Base-by-base conservation (phyloP, 176 grass and related monocot species). In the Hsuehochloa calcarea region DNA sequence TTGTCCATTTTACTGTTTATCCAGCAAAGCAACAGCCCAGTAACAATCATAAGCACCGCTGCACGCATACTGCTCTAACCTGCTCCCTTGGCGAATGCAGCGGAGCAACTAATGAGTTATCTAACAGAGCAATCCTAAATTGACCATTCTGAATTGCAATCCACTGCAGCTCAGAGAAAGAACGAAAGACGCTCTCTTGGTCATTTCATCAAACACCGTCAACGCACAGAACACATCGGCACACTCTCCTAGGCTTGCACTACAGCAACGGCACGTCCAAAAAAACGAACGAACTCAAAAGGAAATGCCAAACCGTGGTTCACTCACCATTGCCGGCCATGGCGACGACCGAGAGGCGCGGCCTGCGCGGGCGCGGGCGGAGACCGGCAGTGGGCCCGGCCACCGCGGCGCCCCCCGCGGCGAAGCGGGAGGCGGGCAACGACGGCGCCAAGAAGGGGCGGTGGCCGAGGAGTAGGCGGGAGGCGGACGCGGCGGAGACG, bases 291-390 rank as follows among this genome's bases (percentile, higher is more conserved):
- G 8, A 23, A 11, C 41, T 23, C 68, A 35, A 26, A n/a, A 61
- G 12, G 62, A 34, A 17, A 17, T n/a, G 16, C 17, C 38, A 67
- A 16, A 37, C 23, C 0, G 49, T 19, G 15, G 65, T 69, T 69
- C 27, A 38, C 88, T 80, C 81, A 96, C 93, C 96, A 59, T 81
- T 91, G n/a, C 62, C 86, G 16, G 93, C 91, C 91, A 96, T 96
- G 79, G 91, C 91, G 47, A 94, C 70, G 66, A 96, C 93, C 15
- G 88, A 96, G 27, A 89, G 79, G 44, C 81, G 84, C 74, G 79
- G 81, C 72, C 80, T 90, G 14, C 81, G 81, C 67, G 31, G 76
- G 86, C 59, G 86, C 91, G 44, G 65, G 77, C 77, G 88, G 78
- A 77, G 45, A 22, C 80, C 80, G 37, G 88, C 76, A 20, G 46